Percentiles rank a stretch among this genome's conserved stretches.
Conservation (phyloP, 495 filamentous ascomycete genomes). For the Penicillium tannophilum region DNA sequence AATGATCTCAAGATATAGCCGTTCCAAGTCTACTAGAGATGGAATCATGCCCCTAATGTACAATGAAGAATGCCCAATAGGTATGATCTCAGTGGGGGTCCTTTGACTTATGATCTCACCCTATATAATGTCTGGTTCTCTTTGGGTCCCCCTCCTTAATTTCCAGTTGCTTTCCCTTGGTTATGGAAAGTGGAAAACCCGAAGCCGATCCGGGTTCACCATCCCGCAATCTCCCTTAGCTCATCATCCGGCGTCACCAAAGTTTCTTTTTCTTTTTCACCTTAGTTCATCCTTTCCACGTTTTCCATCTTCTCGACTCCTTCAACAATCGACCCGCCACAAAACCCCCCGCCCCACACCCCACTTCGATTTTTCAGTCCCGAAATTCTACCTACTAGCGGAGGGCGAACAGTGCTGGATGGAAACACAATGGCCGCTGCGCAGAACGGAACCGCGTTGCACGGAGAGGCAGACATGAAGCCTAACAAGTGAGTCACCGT, state of each 20-base stretch:
- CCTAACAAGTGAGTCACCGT: conserved; percentile 40
- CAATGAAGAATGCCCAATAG: not conserved
- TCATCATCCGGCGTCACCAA: conserved; percentile 29
- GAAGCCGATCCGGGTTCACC: conserved; percentile 20
- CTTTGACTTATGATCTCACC: conserved; percentile 2
- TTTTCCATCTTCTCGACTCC: conserved; percentile 12
- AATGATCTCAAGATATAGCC: too few relatives aligned
- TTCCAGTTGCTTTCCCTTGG: not conserved
- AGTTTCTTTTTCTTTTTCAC: conserved; percentile 27
- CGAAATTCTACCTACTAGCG: conserved; percentile 12
- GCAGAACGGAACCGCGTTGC: conserved; percentile 52
- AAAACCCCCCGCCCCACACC: not conserved
- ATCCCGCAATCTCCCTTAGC: conserved; percentile 50
- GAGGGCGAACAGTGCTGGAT: conserved; percentile 36
- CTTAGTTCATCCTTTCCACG: conserved; percentile 4
- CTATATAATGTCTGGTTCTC: not conserved
- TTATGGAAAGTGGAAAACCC: not conserved
- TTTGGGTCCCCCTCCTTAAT: not conserved
- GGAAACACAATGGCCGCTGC: conserved; percentile 51
- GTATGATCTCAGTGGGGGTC: not conserved
- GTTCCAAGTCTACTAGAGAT: too few relatives aligned
- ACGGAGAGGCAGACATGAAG: conserved; percentile 56
- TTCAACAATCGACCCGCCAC: conserved; percentile 7
- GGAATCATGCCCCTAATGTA: too few relatives aligned
- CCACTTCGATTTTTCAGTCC: conserved; percentile 9